Conservation (phyloP, 306 rosid species). For the Cyamopsis tetragonoloba region DNA sequence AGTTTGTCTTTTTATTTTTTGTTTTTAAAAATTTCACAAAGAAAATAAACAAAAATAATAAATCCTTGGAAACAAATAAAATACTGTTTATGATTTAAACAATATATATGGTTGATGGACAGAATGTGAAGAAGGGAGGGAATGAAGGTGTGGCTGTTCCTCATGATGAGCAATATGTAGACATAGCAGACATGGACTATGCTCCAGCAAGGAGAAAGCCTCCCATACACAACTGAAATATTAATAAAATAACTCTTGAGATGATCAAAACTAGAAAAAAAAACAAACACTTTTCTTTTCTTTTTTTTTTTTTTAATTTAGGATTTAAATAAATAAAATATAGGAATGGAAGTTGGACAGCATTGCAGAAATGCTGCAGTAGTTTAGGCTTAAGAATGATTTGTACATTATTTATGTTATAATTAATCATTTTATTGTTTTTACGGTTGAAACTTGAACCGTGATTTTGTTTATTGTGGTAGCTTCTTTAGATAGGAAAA, state of each 20-base stretch:
- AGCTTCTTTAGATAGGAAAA: neutral
- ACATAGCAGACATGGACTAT: constrained; percentile 65
- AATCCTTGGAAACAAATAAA: too few relatives aligned
- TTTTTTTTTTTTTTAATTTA: neutral
- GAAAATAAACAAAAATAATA: too few relatives aligned
- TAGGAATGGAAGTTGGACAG: constrained; percentile 27
- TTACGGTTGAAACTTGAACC: neutral
- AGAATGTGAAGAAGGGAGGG: constrained; percentile 36
- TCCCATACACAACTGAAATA: constrained; percentile 74
- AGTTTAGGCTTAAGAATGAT: constrained; percentile 37
- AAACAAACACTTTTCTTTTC: neutral
- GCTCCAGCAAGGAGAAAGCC: constrained; percentile 53
- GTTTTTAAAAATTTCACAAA: too few relatives aligned
- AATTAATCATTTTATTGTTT: too few relatives aligned
- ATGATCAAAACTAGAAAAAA: neutral
- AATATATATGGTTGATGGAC: constrained; percentile 4
- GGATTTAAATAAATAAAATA: constrained; percentile 15
- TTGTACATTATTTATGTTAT: constrained; percentile 20
- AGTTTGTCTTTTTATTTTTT: too few relatives aligned
- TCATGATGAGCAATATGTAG: constrained; percentile 27
- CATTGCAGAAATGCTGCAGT: constrained; percentile 56
- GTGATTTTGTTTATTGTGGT: neutral
- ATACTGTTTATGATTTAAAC: neutral
- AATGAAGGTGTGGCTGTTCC: neutral
- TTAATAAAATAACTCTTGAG: constrained; percentile 21